Percentiles rank a stretch among this genome's conserved stretches.
Evolutionary conservation across 352 stramenopile genomes (phyloP).

Genomic region (Phytophthora boehmeriae): DNA sequence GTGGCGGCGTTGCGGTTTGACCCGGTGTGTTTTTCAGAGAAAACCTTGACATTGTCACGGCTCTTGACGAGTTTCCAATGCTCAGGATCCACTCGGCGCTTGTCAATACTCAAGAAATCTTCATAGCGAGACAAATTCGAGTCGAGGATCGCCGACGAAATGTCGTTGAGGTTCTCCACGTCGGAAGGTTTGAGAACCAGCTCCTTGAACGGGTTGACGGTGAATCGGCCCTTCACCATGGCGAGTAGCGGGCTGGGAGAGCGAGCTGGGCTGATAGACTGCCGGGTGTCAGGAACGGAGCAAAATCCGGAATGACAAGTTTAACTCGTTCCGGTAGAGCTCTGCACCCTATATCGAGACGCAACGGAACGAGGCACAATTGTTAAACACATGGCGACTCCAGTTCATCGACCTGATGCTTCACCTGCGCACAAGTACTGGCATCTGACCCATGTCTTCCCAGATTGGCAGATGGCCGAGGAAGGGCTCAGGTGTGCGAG

Average conservation of each 20-base stretch:
- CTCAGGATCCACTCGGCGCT: slow-evolving; percentile 11
- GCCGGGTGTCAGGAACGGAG: slow-evolving; percentile 14
- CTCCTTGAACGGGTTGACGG: slow-evolving; percentile 41
- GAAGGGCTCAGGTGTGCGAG: slow-evolving; percentile 19
- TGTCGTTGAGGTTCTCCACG: slow-evolving; percentile 33
- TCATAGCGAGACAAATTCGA: slow-evolving; percentile 38
- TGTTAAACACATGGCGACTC: slow-evolving; percentile 18
- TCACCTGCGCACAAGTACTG: slow-evolving; percentile 8
- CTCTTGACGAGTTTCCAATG: slow-evolving; percentile 46
- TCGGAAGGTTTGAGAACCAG: slow-evolving; percentile 27
- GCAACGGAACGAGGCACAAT: background rate
- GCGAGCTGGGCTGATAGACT: background rate
- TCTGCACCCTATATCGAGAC: too few species aligned
- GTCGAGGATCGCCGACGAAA: slow-evolving; percentile 32
- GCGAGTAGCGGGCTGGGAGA: background rate
- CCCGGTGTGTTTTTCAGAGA: slow-evolving; percentile 17
- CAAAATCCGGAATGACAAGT: slow-evolving; percentile 20
- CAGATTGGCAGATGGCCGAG: slow-evolving; percentile 12
- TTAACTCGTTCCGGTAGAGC: background rate
- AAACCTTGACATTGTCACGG: slow-evolving; percentile 30
- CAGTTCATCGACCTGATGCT: slow-evolving; percentile 7
- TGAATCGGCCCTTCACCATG: slow-evolving; percentile 43
- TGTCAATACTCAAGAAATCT: slow-evolving; percentile 33
- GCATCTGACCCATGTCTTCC: slow-evolving; percentile 17
- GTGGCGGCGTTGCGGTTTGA: slow-evolving; percentile 9